Evolutionary conservation across 106 monocot genomes (phyloP).

Genomic region (Dioscorea alata): DNA sequence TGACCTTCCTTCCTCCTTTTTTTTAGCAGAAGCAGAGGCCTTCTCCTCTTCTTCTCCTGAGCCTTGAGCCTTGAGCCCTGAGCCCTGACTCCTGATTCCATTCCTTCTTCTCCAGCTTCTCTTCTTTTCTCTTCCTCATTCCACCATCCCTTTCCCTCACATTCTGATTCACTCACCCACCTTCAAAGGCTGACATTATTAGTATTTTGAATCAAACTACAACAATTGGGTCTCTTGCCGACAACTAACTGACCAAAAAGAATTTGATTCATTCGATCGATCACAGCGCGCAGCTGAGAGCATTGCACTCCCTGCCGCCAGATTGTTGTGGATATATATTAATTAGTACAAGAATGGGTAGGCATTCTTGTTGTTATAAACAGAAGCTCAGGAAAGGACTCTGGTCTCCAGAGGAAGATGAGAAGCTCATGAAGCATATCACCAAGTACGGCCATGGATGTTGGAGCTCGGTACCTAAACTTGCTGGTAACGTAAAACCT

Average conservation of each 20-base stretch:
- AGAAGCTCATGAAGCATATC: conserved; percentile 65
- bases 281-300: too few species aligned
- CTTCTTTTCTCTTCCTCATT: conserved; percentile 6
- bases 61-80: too few species aligned
- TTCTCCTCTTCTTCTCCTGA: too few species aligned
- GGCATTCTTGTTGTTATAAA: conserved; percentile 74
- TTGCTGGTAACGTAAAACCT: conserved; percentile 36
- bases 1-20: background rate
- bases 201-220: too few species aligned
- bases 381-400: conserved; percentile 71
- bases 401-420: conserved; percentile 70
- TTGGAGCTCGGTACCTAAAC: conserved; percentile 76
- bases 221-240: too few species aligned
- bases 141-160: background rate
- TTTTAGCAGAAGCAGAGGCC: too few species aligned
- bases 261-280: too few species aligned
- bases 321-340: too few species aligned
- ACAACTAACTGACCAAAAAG: too few species aligned
- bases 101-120: background rate
- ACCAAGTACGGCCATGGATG: conserved; percentile 66
- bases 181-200: too few species aligned
- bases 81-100: too few species aligned
- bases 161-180: too few species aligned
- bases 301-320: background rate
- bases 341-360: conserved; percentile 31